Evolutionary conservation across 1,139 yeast species (phyloP), one percentile per base, ranked within the genome.

Genomic region (Candida buenavistaensis): DNA sequence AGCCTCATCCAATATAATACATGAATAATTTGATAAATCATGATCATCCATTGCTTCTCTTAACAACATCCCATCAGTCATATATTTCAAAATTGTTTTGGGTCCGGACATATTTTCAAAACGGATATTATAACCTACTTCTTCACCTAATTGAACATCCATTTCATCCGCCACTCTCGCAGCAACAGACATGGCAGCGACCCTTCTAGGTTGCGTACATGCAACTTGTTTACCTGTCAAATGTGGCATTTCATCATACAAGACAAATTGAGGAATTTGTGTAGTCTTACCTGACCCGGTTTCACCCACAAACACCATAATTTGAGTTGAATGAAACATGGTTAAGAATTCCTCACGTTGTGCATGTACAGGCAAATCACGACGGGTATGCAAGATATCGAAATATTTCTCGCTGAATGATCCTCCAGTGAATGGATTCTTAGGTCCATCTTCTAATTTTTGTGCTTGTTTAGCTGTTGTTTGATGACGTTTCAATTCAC

Each of bases 11-110:
- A 92, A 70, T 48, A 92, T 89, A 42, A 92, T 85, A 54, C 96
- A 90, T 14, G 95, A 83, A 61, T 92, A 92, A 43, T 84, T 72
- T 6, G 68, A 66, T 55, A 92, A 71, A 43, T 82, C 76, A 48
- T 89, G 97, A 59, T 92, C 98, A 45, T 85, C 94, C 97, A 92
- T 90, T 23, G 97, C 97, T 63, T 92, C 98, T 54, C 97, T 78
- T 48, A 92, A 69, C 39, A 92, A 74, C 97, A 92, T 90, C 80
- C 98, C 98, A 67, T 92, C 98, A 10, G 98, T 92, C 97, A 92
- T 88, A 66, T 92, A 92, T 62, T 90, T 90, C 52, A 92, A 71
- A 32, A 89, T 75, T 2, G 98, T 92, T 48, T 79, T 82, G 37
- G 76, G 74, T 27, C 84, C 72, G 3, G 96, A 86, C 50, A 80